Evolutionary conservation across 192 early-diverging fungal species (phyloP).

Genomic region (Cetraspora pellucida): DNA sequence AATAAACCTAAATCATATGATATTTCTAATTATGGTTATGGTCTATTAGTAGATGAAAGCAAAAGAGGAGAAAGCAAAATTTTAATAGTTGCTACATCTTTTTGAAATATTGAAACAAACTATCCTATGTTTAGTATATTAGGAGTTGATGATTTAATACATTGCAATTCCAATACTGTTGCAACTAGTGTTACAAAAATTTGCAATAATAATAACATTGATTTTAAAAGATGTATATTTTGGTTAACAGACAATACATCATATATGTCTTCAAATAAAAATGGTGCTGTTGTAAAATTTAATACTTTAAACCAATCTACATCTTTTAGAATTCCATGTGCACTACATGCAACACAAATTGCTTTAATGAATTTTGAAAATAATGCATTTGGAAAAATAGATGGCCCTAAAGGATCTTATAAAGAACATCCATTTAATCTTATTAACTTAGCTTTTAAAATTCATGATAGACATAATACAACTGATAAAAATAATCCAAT

Average conservation of each 20-base stretch:
- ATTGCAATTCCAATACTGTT: not conserved
- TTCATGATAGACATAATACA: conserved; percentile 3
- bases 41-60: not conserved
- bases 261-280: not conserved
- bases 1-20: not conserved
- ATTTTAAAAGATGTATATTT: not conserved
- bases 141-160: not conserved
- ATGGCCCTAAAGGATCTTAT: not conserved
- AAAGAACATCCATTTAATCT: conserved; percentile 7
- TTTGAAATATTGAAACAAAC: not conserved
- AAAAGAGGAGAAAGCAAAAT: not conserved
- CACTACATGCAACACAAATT: conserved; percentile 12
- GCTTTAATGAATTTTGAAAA: conserved; percentile 6
- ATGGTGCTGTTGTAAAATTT: not conserved
- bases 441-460: conserved; percentile 8
- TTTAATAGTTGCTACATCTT: not conserved
- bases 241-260: conserved; percentile 8
- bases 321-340: conserved; percentile 3
- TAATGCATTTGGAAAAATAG: not conserved
- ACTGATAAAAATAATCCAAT: not conserved
- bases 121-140: not conserved
- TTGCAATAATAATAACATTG: not conserved
- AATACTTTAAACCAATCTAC: not conserved
- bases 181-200: not conserved
- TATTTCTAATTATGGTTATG: not conserved